Conservation (phyloP, 2,329 filamentous ascomycete genomes). For the Elsinoe ampelina region DNA sequence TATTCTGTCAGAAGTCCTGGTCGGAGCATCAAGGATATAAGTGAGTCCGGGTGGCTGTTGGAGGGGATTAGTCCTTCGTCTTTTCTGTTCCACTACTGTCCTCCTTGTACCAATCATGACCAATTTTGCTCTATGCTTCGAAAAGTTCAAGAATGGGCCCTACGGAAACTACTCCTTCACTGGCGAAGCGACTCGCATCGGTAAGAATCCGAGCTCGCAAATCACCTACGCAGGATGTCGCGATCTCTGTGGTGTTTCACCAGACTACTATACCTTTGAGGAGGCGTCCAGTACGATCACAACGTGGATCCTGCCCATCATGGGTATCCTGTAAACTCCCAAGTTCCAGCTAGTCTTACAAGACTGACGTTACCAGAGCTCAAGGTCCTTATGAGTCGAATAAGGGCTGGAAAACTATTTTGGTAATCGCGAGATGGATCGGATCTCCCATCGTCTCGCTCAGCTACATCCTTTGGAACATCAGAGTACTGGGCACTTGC, state of each 20-base stretch:
- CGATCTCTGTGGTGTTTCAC: background rate
- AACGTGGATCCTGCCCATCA: constrained; percentile 33
- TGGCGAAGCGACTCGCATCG: background rate
- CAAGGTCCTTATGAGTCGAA: constrained; percentile 37
- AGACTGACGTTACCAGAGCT: constrained; percentile 15
- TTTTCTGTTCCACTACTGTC: too few species aligned
- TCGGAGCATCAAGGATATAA: too few species aligned
- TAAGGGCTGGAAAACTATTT: constrained; percentile 27
- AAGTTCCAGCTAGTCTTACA: background rate
- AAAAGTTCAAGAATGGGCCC: too few species aligned
- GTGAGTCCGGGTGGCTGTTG: too few species aligned
- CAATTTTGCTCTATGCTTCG: too few species aligned
- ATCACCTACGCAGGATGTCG: constrained; percentile 5
- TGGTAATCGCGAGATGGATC: constrained; percentile 30
- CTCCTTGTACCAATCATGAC: too few species aligned
- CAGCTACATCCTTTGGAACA: constrained; percentile 33
- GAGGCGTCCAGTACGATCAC: constrained; percentile 28
- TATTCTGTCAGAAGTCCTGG: too few species aligned
- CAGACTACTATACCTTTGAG: constrained; percentile 3
- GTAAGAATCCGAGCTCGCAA: background rate
- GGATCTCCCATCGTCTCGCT: constrained; percentile 31
- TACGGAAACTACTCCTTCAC: background rate
- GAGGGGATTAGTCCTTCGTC: too few species aligned
- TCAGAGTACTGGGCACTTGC: constrained; percentile 32
- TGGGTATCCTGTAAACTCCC: constrained; percentile 25